Base-by-base conservation (phyloP, 768 basidiomycete species). In the Antrodiella citrinella region DNA sequence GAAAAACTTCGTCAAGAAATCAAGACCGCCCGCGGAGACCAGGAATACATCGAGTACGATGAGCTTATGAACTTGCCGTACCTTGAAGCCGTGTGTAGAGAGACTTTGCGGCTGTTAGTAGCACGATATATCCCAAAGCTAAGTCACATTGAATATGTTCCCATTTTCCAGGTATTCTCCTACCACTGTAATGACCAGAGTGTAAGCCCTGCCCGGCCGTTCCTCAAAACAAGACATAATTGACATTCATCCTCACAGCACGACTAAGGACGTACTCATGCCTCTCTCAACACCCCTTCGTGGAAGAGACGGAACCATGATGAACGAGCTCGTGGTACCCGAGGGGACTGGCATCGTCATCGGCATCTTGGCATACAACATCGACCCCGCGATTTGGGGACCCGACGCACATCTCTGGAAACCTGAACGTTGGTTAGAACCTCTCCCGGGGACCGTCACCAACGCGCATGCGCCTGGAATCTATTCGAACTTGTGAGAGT, bases 41-140 rank as follows among this genome's bases (percentile, higher is more conserved):
- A 47, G 7, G 44, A 54, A 39, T 48, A 50, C 10, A 30, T 55
- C 22, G 44, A 49, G 3, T 62, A 57, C 46, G 61, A 62, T 44
- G 40, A 53, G 22, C 47, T 62, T 10, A 51, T 57, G n/a, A 30
- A 47, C 4, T 46, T 91, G 3, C 75, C 82, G 0, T 86, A 82
- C 56, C 76, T 90, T 9, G 86, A 87, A 51, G 72, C 71, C 3
- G 75, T 84, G 2, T 71, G 82, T 3, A 71, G 77, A 1, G 84
- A 85, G 62, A 77, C 74, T 0, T 61, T 85, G 53, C 74, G 84
- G 0, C 46, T 82, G 59, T 62, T n/a, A n/a, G n/a, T n/a, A n/a
- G n/a, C n/a, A n/a, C n/a, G n/a, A n/a, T n/a, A n/a, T n/a, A n/a
- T n/a, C n/a, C n/a, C n/a, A n/a, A n/a, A n/a, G n/a, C n/a, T n/a